Evolutionary conservation across 202 grass and related monocot species (phyloP).

Genomic region (Hordeum pubiflorum): DNA sequence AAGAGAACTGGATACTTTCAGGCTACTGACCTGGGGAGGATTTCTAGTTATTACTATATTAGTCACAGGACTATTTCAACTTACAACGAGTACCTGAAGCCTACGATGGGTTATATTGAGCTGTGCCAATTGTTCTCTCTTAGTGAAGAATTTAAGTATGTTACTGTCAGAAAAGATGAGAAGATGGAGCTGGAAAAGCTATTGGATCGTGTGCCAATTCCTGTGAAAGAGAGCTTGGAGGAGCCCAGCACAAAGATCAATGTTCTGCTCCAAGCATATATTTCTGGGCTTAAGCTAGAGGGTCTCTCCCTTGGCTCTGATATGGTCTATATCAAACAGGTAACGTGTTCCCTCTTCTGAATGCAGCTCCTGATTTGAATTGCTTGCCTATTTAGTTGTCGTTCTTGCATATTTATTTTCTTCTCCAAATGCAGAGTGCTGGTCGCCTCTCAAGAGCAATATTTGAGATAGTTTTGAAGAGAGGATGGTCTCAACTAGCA

Average conservation of each 20-base stretch:
- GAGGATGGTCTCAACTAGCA: conserved; percentile 86
- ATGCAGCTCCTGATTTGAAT: conserved; percentile 14
- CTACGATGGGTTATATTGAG: conserved; percentile 81
- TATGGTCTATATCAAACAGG: conserved; percentile 95
- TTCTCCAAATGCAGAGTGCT: conserved; percentile 60
- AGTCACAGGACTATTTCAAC: conserved; percentile 43
- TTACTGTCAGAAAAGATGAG: conserved; percentile 69
- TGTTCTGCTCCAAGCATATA: conserved; percentile 85
- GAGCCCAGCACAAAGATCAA: conserved; percentile 87
- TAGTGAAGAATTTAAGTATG: conserved; percentile 95
- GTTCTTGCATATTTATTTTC: conserved; percentile 33
- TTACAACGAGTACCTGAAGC: conserved; percentile 4
- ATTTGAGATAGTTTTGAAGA: conserved; percentile 88
- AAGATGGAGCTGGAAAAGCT: conserved; percentile 86
- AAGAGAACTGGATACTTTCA: conserved; percentile 38
- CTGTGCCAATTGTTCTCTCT: conserved; percentile 58
- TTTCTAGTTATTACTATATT: conserved; percentile 82
- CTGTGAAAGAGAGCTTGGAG: conserved; percentile 85
- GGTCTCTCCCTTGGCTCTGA: conserved; percentile 81
- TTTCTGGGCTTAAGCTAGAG: conserved; percentile 77
- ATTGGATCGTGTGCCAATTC: conserved; percentile 67
- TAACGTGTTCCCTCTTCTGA: conserved; percentile 15
- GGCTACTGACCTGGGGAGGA: conserved; percentile 19
- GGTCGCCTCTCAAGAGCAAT: conserved; percentile 64
- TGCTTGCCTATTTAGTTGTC: neutral